Percentiles rank a stretch among this genome's conserved stretches.
phyloP scores from a whole-genome alignment of 2,329 filamentous ascomycete genomes.

The Truncatella angustata region DNA sequence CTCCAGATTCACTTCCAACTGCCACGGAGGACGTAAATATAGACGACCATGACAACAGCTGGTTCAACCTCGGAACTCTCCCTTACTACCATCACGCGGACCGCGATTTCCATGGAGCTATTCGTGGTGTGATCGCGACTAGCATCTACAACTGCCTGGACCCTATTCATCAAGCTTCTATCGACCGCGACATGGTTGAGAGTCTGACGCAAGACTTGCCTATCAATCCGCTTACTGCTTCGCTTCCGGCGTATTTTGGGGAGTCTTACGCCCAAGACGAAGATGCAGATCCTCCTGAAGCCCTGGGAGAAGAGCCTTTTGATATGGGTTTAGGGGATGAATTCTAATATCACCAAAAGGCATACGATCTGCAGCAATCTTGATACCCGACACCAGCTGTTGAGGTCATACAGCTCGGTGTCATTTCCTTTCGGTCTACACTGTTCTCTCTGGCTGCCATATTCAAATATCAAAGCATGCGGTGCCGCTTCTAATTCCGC shows the following conservation, averaged over 20 bases:
- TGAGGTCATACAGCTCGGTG: not conserved
- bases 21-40: constrained; percentile 25
- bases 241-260: constrained; percentile 19
- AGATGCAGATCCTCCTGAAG: constrained; percentile 27
- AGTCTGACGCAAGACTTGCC: not conserved
- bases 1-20: not conserved
- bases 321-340: constrained; percentile 12
- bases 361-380: not conserved
- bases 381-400: not conserved
- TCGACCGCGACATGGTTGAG: constrained; percentile 20
- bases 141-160: constrained; percentile 21
- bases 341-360: not conserved
- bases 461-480: too few relatives aligned
- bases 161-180: constrained; percentile 16
- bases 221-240: not conserved
- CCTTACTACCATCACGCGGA: constrained; percentile 8
- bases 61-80: constrained; percentile 25
- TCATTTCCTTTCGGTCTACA: not conserved
- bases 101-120: constrained; percentile 19
- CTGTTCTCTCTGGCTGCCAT: not conserved
- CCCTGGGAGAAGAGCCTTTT: constrained; percentile 22
- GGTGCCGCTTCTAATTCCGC: not conserved
- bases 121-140: constrained; percentile 18
- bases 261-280: constrained; percentile 15
- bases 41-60: too few relatives aligned